Percentiles rank a stretch among this genome's conserved stretches.
phyloP scores from a whole-genome alignment of 2,329 filamentous ascomycete genomes.

The Ascochyta fabae region DNA sequence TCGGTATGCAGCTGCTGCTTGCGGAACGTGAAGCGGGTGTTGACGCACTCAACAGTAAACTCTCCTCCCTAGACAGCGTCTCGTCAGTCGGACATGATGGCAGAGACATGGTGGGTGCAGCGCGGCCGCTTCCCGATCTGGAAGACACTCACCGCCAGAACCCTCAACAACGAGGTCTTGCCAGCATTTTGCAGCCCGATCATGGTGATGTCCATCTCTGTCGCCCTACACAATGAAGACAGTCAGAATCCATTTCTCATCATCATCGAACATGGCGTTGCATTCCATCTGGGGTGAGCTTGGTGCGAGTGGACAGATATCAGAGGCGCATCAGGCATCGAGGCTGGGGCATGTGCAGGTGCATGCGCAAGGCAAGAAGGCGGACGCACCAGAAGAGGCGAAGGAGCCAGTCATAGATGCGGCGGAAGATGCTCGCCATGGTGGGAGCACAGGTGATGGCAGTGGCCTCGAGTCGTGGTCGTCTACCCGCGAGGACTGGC shows the following conservation, averaged over 20 bases:
- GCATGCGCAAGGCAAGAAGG: slow-evolving; percentile 18
- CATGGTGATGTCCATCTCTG: slow-evolving; percentile 99
- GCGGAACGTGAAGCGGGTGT: slow-evolving; percentile 33
- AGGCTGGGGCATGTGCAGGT: slow-evolving; percentile 19
- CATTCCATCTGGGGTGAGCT: slow-evolving; percentile 27
- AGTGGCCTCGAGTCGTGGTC: slow-evolving; percentile 45
- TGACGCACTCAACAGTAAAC: slow-evolving; percentile 95
- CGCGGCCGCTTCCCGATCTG: slow-evolving; percentile 41
- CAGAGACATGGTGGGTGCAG: slow-evolving; percentile 29
- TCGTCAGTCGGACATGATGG: slow-evolving; percentile 35
- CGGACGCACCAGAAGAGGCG: slow-evolving; percentile 89
- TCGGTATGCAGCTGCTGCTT: slow-evolving; percentile 34
- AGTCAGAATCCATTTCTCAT: slow-evolving; percentile 29
- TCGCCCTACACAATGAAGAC: slow-evolving; percentile 70
- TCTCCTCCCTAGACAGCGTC: slow-evolving; percentile 78
- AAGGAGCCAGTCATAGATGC: slow-evolving; percentile 97
- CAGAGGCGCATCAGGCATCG: slow-evolving; percentile 40
- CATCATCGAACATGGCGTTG: slow-evolving; percentile 21
- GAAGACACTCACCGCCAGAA: slow-evolving; percentile 81
- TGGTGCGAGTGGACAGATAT: slow-evolving; percentile 28
- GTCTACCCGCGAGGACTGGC: slow-evolving; percentile 31
- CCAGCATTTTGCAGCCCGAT: slow-evolving; percentile 97
- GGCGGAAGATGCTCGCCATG: slow-evolving; percentile 92
- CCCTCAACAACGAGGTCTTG: slow-evolving; percentile 92
- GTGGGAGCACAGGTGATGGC: slow-evolving; percentile 22